Conservation (phyloP, 768 basidiomycete species). For the Lentinula detonsa region DNA sequence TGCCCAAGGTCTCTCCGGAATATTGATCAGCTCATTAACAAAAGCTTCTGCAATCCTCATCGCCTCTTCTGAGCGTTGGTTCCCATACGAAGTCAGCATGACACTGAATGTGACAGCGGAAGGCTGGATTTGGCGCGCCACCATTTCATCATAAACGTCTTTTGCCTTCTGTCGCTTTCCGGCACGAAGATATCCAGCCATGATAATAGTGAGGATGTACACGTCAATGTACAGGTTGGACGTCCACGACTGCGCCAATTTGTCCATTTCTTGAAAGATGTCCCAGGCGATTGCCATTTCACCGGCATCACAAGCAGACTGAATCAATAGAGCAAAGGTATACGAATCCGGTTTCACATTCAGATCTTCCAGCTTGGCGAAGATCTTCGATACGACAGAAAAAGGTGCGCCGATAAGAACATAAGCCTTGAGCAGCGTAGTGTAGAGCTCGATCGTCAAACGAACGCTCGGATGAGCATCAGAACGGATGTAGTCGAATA, state of each 20-base stretch:
- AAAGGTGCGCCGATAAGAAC: slow-evolving; percentile 79
- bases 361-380: slow-evolving; percentile 44
- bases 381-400: slow-evolving; percentile 51
- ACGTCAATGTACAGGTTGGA: slow-evolving; percentile 39
- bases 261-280: slow-evolving; percentile 66
- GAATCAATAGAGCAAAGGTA: slow-evolving; percentile 72
- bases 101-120: slow-evolving; percentile 61
- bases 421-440: slow-evolving; percentile 79
- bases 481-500: slow-evolving; percentile 56
- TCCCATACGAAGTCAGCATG: slow-evolving; percentile 59
- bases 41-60: slow-evolving; percentile 63
- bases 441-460: slow-evolving; percentile 59
- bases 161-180: slow-evolving; percentile 51
- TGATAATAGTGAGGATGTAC: slow-evolving; percentile 68
- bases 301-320: slow-evolving; percentile 74
- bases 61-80: slow-evolving; percentile 40
- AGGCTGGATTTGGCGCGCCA: slow-evolving; percentile 54
- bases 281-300: slow-evolving; percentile 56
- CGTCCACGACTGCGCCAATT: slow-evolving; percentile 28
- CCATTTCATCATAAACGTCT: slow-evolving; percentile 69
- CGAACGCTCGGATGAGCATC: slow-evolving; percentile 27
- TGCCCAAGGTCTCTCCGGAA: slow-evolving; percentile 32
- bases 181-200: slow-evolving; percentile 61
- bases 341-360: slow-evolving; percentile 52
- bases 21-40: slow-evolving; percentile 41